Conservation (phyloP, 331 rosid genomes). For the Acacia concinna region DNA sequence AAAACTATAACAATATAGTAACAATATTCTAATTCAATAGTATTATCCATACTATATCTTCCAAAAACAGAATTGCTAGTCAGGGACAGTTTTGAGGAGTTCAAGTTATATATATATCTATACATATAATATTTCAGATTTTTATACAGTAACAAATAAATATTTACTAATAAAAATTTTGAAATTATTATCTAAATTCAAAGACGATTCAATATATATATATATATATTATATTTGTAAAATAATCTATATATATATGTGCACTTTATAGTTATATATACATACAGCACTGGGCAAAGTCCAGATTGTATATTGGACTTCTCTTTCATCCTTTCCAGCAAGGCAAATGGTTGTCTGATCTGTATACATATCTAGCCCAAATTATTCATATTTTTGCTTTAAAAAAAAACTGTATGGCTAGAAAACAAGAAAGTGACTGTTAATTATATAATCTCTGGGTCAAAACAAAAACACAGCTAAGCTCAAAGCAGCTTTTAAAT, state of each 20-base stretch:
- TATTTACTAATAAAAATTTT: neutral
- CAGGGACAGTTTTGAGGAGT: neutral
- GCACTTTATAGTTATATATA: neutral
- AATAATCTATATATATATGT: neutral
- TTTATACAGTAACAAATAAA: too few relatives aligned
- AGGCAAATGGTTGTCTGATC: neutral
- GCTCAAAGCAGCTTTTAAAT: neutral
- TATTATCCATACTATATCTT: neutral
- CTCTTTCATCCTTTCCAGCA: slow-evolving; percentile 20
- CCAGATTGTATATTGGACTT: neutral
- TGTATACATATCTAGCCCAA: too few relatives aligned
- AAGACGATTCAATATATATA: neutral
- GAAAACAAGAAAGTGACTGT: neutral
- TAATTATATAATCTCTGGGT: neutral
- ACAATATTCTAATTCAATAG: neutral
- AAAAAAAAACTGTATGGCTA: neutral
- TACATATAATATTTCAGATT: neutral
- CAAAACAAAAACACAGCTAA: slow-evolving; percentile 1
- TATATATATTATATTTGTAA: too few relatives aligned
- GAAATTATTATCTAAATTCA: neutral
- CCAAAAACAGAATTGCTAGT: neutral
- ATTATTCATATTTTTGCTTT: neutral
- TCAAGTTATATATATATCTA: neutral
- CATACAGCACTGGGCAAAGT: neutral
- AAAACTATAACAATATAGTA: neutral